Conservation (phyloP, 495 filamentous ascomycete genomes). For the Penicillium cosmopolitanum region DNA sequence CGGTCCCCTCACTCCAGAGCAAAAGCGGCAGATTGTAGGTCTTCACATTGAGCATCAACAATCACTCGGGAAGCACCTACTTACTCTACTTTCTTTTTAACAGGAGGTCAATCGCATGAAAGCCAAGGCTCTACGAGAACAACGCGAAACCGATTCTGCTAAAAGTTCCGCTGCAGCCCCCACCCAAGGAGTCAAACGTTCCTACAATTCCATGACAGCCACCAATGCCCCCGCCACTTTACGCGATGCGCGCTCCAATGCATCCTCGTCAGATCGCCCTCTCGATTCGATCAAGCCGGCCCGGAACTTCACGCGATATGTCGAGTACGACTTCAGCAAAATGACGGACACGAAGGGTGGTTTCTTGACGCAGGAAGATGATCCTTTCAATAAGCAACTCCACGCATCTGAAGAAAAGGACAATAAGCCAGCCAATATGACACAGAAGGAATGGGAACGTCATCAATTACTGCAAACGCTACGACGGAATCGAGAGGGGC, state of each 20-base stretch:
- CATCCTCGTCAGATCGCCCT: conserved; percentile 36
- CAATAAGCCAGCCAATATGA: conserved; percentile 85
- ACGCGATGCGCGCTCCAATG: conserved; percentile 64
- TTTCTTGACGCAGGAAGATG: conserved; percentile 84
- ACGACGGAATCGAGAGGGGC: conserved; percentile 73
- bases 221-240: conserved; percentile 60
- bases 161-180: conserved; percentile 27
- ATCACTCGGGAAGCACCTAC: background rate
- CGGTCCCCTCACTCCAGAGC: conserved; percentile 72
- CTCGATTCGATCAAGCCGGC: conserved; percentile 68
- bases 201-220: conserved; percentile 65
- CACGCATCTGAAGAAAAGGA: conserved; percentile 53
- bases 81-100: background rate
- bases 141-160: conserved; percentile 60
- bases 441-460: conserved; percentile 88
- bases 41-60: background rate
- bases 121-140: conserved; percentile 85
- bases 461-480: conserved; percentile 71
- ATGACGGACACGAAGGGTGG: conserved; percentile 98
- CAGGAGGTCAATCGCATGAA: conserved; percentile 90
- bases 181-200: conserved; percentile 59
- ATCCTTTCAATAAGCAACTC: conserved; percentile 82
- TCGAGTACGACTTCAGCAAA: conserved; percentile 96
- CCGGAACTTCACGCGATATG: conserved; percentile 84
- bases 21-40: conserved; percentile 69